Evolutionary conservation across 139 green algal genomes (phyloP), one percentile per base, ranked within the genome.

Genomic region (Volvox reticuliferus): DNA sequence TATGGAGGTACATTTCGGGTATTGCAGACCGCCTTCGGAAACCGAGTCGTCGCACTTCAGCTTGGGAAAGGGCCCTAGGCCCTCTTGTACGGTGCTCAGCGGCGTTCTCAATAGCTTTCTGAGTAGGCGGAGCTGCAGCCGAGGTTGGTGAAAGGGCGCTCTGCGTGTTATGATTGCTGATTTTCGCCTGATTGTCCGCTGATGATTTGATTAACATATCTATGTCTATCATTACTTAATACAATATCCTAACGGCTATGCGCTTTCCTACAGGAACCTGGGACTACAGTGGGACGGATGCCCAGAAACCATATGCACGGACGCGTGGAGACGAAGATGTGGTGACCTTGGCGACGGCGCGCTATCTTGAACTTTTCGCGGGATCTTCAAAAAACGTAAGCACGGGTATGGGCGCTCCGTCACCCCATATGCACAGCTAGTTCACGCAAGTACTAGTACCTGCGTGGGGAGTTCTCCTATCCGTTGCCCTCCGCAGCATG

Each of bases 81-180:
- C 79, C 0, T 84, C 78, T 65, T 16, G 36, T 30, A 65, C 36
- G 0, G 78, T 84, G 2, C 37, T 37, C 21, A 26, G 78, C 55
- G 50, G 79, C n/a, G 2, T 86, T 71, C 28, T 86, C 12, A 86
- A 44, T 44, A 84, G 79, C 50, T 86, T 86, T 86, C 26, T 86
- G 28, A 86, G 79, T 55, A 37, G 50, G 44, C 22, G 44, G 28
- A 86, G 79, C 24, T 37, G 79, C 44, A 86, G 79, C 50, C 71
- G 50, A 86, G 79, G 79, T 86, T 16, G 9, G 79, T 86, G 19
- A 84, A 26, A 55, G 44, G 44, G 44, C 44, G 44, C 44, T 9
- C 5, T 55, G 5, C 5, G 44, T 14, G 44, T 55, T 55, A 9
- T 55, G 5, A 9, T 55, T 14, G 44, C 44, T 55, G 44, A 9